Conservation (phyloP, 148 eudicot species). For the Rhododendron ovatum region DNA sequence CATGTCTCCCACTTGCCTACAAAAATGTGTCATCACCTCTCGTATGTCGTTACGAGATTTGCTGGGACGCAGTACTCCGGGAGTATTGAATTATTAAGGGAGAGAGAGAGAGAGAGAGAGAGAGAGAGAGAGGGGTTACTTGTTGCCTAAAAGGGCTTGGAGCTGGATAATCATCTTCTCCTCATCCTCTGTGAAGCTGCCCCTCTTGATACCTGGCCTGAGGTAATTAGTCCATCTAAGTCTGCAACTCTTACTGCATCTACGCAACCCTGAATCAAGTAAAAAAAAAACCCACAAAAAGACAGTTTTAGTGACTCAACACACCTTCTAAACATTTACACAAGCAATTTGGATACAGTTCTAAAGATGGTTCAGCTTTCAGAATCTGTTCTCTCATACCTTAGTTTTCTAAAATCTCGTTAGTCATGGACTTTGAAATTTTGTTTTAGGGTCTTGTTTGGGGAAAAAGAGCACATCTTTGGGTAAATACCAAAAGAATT, state of each 20-base stretch:
- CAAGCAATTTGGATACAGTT: neutral
- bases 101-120: too few species aligned
- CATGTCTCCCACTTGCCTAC: neutral
- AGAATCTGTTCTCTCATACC: neutral
- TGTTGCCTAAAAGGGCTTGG: conserved; percentile 87
- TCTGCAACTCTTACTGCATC: conserved; percentile 94
- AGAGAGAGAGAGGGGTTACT: conserved; percentile 31
- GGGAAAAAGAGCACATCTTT: neutral
- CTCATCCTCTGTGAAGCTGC: conserved; percentile 73
- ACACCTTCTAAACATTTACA: neutral
- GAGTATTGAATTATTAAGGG: neutral
- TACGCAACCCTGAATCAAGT: conserved; percentile 46
- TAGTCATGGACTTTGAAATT: neutral
- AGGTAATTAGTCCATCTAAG: conserved; percentile 93
- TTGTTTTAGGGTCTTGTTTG: neutral
- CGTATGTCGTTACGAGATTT: neutral
- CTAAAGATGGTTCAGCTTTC: neutral
- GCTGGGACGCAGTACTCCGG: neutral
- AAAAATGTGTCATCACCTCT: neutral
- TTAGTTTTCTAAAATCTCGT: neutral
- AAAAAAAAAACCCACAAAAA: neutral
- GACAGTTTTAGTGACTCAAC: neutral
- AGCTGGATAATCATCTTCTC: conserved; percentile 90
- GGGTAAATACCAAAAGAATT: neutral
- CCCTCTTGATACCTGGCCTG: conserved; percentile 85